Base-by-base conservation (phyloP, 78 protist species). In the Emiliania huxleyi region DNA sequence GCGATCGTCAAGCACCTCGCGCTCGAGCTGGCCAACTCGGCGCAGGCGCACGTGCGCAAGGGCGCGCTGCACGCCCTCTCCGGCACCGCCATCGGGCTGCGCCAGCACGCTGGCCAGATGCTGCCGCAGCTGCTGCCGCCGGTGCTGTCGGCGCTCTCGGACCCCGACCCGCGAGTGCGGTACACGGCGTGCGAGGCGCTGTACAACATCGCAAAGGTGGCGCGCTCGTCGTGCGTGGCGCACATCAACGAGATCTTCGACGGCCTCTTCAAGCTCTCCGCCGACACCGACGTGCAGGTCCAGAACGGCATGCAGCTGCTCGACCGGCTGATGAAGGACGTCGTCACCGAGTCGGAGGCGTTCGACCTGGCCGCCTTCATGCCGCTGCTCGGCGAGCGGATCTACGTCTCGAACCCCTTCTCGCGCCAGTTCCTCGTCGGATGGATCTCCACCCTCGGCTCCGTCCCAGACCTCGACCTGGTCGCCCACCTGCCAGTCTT, bases 141-240 rank as follows among this genome's bases (percentile, higher is more conserved):
- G 8, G 96, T 97, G 6, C 89, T 97, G 40, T 35, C 90, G 33
- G 77, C 93, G 81, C 91, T 96, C 69, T 0, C 43, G 6, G 97
- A 95, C 87, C 93, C 35, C 22, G 93, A 94, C 84, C 45, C 79
- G 73, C 90, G 96, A 8, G 97, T 97, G 69, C 95, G 99, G 26
- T 98, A 98, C 95, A 97, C 97, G 91, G 99, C 99, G 11, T 97
- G 98, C 89, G 99, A 98, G 91, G 88, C 98, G 23, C 81, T 98
- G 85, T 98, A 96, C 94, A 98, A 98, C 96, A 83, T 98, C 40
- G 96, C 98, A 18, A 97, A 98, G 94, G 98, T 42, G 62, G 90
- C 56, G 5, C 29, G 69, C 45, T 26, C 90, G 69, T 11, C 40
- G 23, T 69, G 62, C 62, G 79, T 90, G 45, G 44, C 62, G 29